Percentiles rank a stretch among this genome's conserved stretches.
phyloP scores from a whole-genome alignment of 257 asterid species.

The Rauvolfia tetraphylla region DNA sequence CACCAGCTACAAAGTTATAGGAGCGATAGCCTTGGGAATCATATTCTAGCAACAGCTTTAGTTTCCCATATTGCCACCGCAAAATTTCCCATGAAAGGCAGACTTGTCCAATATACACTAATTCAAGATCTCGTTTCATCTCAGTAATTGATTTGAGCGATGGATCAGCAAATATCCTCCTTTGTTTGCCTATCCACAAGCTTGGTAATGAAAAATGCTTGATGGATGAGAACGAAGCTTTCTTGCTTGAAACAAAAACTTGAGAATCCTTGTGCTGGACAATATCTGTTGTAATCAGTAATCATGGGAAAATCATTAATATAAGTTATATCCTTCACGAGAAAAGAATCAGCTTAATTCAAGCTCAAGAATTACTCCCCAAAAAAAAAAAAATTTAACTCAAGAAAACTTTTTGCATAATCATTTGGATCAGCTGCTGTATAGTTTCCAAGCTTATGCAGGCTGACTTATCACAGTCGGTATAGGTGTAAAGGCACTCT shows the following conservation, averaged over 20 bases:
- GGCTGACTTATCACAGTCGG: neutral
- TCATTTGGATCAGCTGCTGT: neutral
- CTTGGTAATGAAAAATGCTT: conserved; percentile 36
- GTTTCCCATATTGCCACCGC: conserved; percentile 53
- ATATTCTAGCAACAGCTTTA: conserved; percentile 39
- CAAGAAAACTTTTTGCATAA: neutral
- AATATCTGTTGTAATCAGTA: conserved; percentile 42
- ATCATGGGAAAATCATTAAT: conserved; percentile 1
- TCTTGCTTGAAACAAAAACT: conserved; percentile 35
- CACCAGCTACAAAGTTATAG: conserved; percentile 61
- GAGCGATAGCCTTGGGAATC: conserved; percentile 37
- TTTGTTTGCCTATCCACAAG: conserved; percentile 38
- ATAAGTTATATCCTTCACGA: too few species aligned
- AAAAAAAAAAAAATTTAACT: too few species aligned
- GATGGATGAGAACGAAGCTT: conserved; percentile 21
- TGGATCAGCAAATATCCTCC: conserved; percentile 63
- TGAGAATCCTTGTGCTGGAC: conserved; percentile 66
- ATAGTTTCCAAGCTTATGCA: neutral
- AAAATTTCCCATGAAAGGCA: conserved; percentile 85
- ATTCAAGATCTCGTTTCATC: conserved; percentile 55
- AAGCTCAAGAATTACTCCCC: conserved; percentile 1
- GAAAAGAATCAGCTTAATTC: neutral
- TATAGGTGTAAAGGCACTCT: too few species aligned
- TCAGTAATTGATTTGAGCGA: conserved; percentile 47
- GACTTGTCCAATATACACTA: conserved; percentile 67